Evolutionary conservation across 768 basidiomycete species (phyloP), one percentile per base, ranked within the genome.

Genomic region (Serpula lacrymans): DNA sequence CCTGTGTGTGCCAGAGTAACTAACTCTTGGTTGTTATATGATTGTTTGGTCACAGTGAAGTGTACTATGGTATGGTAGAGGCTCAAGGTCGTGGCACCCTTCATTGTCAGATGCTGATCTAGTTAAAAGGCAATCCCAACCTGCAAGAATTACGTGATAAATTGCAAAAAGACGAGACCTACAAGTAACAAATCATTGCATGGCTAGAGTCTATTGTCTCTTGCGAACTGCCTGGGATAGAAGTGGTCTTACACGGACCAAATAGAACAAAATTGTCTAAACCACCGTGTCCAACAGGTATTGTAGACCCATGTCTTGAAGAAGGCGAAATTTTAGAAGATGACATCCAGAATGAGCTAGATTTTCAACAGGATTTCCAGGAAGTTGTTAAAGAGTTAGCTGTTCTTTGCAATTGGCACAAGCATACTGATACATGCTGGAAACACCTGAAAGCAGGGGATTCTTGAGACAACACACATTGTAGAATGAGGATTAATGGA

Each of bases 1-100:
- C n/a, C n/a, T n/a, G n/a, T n/a, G n/a, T n/a, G n/a, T n/a, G n/a
- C n/a, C n/a, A n/a, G n/a, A n/a, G n/a, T n/a, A n/a, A n/a, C n/a
- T n/a, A n/a, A n/a, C n/a, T n/a, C n/a, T n/a, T n/a, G n/a, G n/a
- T n/a, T 14, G 31, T n/a, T 14, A 13, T 10, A 7, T 62, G 58
- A 0, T 20, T 64, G 12, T 68, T 51, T 53, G 63, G 67, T 7
- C 34, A 55, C 0, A 59, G 59, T 2, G 27, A 34, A 12, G 60
- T 51, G 0, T 67, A 68, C 34, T 69, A 67, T 48, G 67, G 69
- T 3, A 68, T 64, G 2, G 65, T 69, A 1, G 68, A 71, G 37
- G 58, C 63, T 22, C 69, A 71, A 45, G 68, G 68, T 2, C 36
- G 62, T 9, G 39, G 66, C 0, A 65, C 67, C 0, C 35, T 72